Evolutionary conservation across 2,329 filamentous ascomycete genomes (phyloP), one percentile per base, ranked within the genome.

Genomic region (Hypoxylon sp.): DNA sequence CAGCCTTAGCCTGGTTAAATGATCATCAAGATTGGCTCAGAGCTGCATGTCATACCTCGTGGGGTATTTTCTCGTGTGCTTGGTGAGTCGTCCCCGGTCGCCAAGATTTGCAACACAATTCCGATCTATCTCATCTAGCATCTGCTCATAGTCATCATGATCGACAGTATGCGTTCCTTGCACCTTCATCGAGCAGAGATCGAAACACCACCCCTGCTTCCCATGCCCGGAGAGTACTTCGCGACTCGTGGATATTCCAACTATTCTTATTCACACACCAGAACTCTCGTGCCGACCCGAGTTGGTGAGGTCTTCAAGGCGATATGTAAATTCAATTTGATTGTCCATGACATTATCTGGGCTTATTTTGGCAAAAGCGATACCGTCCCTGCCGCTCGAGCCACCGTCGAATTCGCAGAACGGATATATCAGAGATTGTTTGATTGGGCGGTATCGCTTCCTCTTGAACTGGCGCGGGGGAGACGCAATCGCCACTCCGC

Each of bases 1-100:
- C 69, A 9, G 67, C 67, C 21, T 48, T 69, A 50, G 60, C 32
- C 17, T 71, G 69, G 69, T 57, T 69, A 59, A 61, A 71, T 61
- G 56, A 68, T 30, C 69, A 71, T 23, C 55, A 69, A 62, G 64
- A 71, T 58, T 71, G 69, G 69, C 60, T 71, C 30, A 69, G 64
- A 43, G 64, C 67, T 30, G 69, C 69, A n/a, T 68, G 67, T 32
- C 67, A 71, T 58, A 70, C 69, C 36, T 67, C 69, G 19, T 71
- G 69, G 69, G 69, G 69, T 21, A 63, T 71, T 19, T 71, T 71
- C 60, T 60, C 61, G 7, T 71, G 59, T 23, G 69, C 60, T 34
- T 69, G 67, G 69, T 71, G 7, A 69, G 69, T 56, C 28, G 5
- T 7, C n/a, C 34, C 36, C 61, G 21, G 21, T 43, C 38, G 30